Evolutionary conservation across 2,329 filamentous ascomycete genomes (phyloP).

Genomic region (Westerdykella sp.): DNA sequence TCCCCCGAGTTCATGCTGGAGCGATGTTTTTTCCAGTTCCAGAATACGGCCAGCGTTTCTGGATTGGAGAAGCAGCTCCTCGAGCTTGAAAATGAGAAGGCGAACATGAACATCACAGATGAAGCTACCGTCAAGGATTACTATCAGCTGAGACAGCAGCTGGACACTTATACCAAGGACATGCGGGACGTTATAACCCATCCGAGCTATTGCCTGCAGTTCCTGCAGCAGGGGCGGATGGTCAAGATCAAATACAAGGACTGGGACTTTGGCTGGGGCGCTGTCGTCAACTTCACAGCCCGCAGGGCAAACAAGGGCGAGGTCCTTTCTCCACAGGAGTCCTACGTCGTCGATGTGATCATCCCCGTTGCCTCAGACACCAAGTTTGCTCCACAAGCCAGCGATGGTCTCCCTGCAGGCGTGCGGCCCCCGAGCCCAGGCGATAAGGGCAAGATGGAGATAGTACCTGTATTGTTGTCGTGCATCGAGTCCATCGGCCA

Average conservation of each 20-base stretch:
- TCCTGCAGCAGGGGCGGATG: conserved; percentile 79
- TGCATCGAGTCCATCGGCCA: conserved; percentile 82
- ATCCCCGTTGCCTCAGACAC: conserved; percentile 55
- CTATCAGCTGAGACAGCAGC: conserved; percentile 78
- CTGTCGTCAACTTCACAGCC: conserved; percentile 66
- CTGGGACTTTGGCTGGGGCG: conserved; percentile 90
- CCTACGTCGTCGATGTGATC: conserved; percentile 76
- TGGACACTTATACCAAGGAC: conserved; percentile 77
- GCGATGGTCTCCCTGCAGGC: conserved; percentile 59
- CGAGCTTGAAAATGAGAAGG: conserved; percentile 68
- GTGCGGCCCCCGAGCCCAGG: conserved; percentile 55
- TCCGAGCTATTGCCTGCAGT: conserved; percentile 77
- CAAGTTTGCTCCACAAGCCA: conserved; percentile 52
- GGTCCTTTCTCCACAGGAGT: conserved; percentile 66
- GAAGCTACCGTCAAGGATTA: conserved; percentile 90
- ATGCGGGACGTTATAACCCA: conserved; percentile 90
- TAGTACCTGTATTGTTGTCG: conserved; percentile 78
- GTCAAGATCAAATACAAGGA: conserved; percentile 76
- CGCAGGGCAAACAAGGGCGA: conserved; percentile 62
- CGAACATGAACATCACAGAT: conserved; percentile 71
- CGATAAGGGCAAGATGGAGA: conserved; percentile 66
- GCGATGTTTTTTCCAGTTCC: conserved; percentile 96
- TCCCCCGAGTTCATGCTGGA: conserved; percentile 99
- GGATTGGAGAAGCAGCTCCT: conserved; percentile 73
- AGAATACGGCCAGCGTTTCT: conserved; percentile 84